phyloP scores from a whole-genome alignment of 176 grass and related monocot species.

The Rhynchospora breviuscula region DNA sequence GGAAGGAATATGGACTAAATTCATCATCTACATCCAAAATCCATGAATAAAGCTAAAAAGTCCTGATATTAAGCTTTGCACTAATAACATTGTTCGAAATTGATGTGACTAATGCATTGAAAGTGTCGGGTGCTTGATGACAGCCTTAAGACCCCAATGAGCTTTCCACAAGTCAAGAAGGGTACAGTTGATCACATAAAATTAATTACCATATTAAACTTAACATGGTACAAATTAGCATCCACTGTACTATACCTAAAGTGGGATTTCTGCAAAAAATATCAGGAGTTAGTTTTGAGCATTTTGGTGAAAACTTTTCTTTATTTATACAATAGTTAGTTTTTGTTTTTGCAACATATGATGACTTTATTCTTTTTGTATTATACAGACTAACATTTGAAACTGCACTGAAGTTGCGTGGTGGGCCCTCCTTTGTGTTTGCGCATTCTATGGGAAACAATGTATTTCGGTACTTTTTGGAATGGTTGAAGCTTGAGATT shows the following conservation, averaged over 20 bases:
- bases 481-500: constrained; percentile 98
- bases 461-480: constrained; percentile 91
- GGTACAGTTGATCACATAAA: not conserved
- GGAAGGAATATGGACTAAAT: too few relatives aligned
- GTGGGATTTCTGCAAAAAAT: not conserved
- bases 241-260: not conserved
- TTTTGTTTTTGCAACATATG: not conserved
- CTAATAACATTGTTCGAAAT: too few relatives aligned
- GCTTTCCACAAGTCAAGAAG: not conserved
- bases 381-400: constrained; percentile 83
- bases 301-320: not conserved
- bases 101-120: too few relatives aligned
- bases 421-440: constrained; percentile 93
- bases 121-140: not conserved
- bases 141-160: not conserved
- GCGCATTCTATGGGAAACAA: constrained; percentile 99
- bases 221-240: not conserved
- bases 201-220: not conserved
- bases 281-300: not conserved
- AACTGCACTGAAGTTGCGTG: constrained; percentile 77
- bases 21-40: too few relatives aligned
- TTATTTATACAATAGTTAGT: not conserved
- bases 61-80: too few relatives aligned
- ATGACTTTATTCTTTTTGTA: not conserved
- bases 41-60: too few relatives aligned